Evolutionary conservation across 352 stramenopile species (phyloP).

Genomic region (Pythium grandisporangium): DNA sequence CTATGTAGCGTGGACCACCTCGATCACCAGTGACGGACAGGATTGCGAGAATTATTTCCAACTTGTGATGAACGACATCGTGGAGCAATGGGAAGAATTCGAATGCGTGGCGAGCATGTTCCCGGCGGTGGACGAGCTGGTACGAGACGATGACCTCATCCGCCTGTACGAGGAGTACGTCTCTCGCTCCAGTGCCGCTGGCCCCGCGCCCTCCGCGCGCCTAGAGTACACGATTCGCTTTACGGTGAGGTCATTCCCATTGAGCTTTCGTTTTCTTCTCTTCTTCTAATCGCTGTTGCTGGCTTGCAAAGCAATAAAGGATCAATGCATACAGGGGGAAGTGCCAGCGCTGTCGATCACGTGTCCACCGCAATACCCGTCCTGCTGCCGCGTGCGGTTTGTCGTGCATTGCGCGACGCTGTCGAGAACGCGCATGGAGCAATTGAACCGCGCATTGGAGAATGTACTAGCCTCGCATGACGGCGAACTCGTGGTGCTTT

Average conservation of each 20-base stretch:
- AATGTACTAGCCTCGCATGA: slow-evolving; percentile 16
- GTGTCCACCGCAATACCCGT: slow-evolving; percentile 36
- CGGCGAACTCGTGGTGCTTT: slow-evolving; percentile 39
- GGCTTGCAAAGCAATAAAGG: too few species aligned
- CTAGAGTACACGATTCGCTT: slow-evolving; percentile 41
- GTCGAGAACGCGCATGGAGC: slow-evolving; percentile 23
- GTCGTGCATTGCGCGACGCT: slow-evolving; percentile 43
- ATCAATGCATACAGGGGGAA: slow-evolving; percentile 2
- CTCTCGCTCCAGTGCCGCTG: background rate
- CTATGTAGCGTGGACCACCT: slow-evolving; percentile 6
- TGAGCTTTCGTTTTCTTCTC: too few species aligned
- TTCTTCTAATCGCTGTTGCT: too few species aligned
- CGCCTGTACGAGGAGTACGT: slow-evolving; percentile 15
- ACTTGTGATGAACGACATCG: too few species aligned
- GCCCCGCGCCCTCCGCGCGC: slow-evolving; percentile 2
- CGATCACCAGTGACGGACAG: too few species aligned
- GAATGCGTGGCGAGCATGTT: slow-evolving; percentile 79
- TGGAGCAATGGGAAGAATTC: slow-evolving; percentile 65
- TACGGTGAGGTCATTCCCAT: slow-evolving; percentile 9
- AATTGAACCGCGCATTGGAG: slow-evolving; percentile 23
- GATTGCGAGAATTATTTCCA: too few species aligned
- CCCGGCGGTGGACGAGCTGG: slow-evolving; percentile 25
- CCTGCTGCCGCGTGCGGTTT: slow-evolving; percentile 16
- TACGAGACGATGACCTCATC: slow-evolving; percentile 19
- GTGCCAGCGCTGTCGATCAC: slow-evolving; percentile 34